phyloP scores from a whole-genome alignment of 2,329 filamentous ascomycete species.

The Acephala macrosclerotiorum region DNA sequence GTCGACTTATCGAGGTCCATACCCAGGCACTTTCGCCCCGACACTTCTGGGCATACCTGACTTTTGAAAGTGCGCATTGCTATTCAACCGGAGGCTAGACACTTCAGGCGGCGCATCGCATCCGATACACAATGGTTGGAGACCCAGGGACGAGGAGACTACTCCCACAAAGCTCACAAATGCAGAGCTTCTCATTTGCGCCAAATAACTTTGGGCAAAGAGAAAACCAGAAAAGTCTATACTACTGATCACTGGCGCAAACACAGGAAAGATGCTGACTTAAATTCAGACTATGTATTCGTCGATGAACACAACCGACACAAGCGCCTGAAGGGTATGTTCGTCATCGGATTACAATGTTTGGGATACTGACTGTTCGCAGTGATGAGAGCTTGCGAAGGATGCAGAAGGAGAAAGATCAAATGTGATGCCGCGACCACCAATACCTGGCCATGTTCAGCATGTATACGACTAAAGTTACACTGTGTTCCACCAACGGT shows the following conservation, averaged over 20 bases:
- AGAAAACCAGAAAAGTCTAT: conserved; percentile 85
- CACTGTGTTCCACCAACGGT: conserved; percentile 82
- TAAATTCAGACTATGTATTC: conserved; percentile 87
- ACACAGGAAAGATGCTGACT: conserved; percentile 42
- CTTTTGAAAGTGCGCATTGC: conserved; percentile 5
- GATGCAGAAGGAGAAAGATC: conserved; percentile 93
- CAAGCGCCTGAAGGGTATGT: conserved; percentile 88
- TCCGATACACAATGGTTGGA: conserved; percentile 61
- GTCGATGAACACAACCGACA: conserved; percentile 99
- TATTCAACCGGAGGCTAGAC: neutral
- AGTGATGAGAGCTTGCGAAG: conserved; percentile 98
- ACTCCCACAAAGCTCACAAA: conserved; percentile 71
- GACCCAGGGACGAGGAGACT: conserved; percentile 68
- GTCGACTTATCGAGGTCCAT: conserved; percentile 20
- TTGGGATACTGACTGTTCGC: conserved; percentile 33
- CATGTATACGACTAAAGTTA: conserved; percentile 89
- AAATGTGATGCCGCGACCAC: conserved; percentile 98
- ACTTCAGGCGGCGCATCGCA: conserved; percentile 14
- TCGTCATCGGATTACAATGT: neutral
- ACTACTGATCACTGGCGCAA: conserved; percentile 1
- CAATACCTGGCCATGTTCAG: conserved; percentile 96
- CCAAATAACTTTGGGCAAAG: conserved; percentile 68
- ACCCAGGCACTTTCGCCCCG: conserved; percentile 14
- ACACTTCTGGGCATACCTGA: neutral
- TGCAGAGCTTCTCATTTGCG: conserved; percentile 81